Evolutionary conservation across 75 land plant species (phyloP).

Genomic region (Pseudotsuga menziesii): DNA sequence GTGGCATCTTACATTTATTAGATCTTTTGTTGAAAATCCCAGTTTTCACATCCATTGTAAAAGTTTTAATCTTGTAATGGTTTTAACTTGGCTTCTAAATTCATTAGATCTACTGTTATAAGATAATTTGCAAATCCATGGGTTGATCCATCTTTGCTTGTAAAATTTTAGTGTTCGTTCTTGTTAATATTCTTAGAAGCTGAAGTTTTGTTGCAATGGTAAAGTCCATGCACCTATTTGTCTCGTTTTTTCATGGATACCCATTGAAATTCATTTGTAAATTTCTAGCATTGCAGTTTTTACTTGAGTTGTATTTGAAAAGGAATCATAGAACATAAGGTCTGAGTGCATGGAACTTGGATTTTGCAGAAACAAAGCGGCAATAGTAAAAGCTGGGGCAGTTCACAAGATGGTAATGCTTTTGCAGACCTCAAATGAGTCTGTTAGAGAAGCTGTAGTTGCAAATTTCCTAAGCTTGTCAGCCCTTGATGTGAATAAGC

Average conservation of each 20-base stretch:
- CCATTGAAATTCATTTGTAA: background rate
- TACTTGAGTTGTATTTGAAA: background rate
- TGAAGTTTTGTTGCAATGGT: background rate
- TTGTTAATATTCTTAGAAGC: no score
- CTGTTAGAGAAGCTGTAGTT: constrained; percentile 47
- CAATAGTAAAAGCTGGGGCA: constrained; percentile 68
- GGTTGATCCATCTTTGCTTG: background rate
- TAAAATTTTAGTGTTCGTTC: background rate
- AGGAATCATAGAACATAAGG: background rate
- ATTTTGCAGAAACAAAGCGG: constrained; percentile 73
- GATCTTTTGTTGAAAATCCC: no score
- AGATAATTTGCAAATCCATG: background rate
- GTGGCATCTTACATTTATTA: background rate
- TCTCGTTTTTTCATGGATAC: background rate
- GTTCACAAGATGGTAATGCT: constrained; percentile 68
- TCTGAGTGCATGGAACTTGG: background rate
- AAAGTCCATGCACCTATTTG: background rate
- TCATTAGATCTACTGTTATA: background rate
- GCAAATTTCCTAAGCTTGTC: constrained; percentile 69
- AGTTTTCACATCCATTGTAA: no score
- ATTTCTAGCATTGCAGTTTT: background rate
- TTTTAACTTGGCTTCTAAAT: background rate
- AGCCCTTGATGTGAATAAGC: constrained; percentile 73
- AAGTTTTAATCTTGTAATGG: background rate
- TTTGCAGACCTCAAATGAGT: constrained; percentile 17